Conservation (phyloP, 2,329 filamentous ascomycete genomes). For the Elsinoe necatrix region DNA sequence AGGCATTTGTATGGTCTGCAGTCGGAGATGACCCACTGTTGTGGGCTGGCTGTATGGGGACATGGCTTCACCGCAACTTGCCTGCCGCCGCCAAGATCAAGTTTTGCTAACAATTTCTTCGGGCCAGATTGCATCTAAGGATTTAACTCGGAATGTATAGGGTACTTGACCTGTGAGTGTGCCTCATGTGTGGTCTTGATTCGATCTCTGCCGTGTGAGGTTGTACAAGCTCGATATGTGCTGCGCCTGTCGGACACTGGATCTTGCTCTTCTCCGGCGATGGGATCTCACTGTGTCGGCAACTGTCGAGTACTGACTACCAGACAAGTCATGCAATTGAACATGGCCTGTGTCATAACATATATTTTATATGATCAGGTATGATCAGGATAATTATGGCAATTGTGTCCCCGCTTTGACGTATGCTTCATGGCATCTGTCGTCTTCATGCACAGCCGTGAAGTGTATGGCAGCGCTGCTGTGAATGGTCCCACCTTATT, state of each 20-base stretch:
- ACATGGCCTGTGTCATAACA: no score
- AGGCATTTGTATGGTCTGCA: constrained; percentile 12
- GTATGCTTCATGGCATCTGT: no score
- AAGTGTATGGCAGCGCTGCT: no score
- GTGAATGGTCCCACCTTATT: no score
- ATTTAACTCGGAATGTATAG: constrained; percentile 8
- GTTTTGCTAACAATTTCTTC: background rate
- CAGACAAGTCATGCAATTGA: no score
- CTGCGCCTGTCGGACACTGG: background rate
- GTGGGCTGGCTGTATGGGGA: background rate
- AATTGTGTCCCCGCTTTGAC: no score
- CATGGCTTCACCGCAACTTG: constrained; percentile 11
- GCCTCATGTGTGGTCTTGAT: constrained; percentile 1
- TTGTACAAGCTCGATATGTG: background rate
- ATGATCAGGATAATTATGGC: no score
- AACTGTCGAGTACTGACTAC: no score
- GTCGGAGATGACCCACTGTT: background rate
- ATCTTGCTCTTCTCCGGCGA: no score
- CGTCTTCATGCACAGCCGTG: no score
- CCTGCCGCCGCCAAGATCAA: constrained; percentile 3
- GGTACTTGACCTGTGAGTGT: constrained; percentile 2
- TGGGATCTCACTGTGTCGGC: no score
- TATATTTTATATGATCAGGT: no score
- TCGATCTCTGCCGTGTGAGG: background rate
- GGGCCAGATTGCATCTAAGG: constrained; percentile 7